Evolutionary conservation across 1,139 yeast species (phyloP), one percentile per base, ranked within the genome.

Genomic region (Kurtzmaniella quercitrusa): DNA sequence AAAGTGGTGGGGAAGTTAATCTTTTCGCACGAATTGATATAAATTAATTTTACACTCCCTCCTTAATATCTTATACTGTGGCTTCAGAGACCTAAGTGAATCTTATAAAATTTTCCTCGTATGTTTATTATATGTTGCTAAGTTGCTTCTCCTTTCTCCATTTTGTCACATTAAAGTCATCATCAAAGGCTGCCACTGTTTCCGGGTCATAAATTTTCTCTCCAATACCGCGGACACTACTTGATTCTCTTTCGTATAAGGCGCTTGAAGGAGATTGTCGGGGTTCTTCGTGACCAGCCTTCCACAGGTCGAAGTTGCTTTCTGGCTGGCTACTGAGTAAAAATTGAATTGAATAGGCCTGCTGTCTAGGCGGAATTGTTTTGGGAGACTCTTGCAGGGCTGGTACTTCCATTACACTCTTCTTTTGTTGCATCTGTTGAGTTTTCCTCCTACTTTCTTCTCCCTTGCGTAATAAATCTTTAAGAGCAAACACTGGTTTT

Each of bases 91-190:
- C 23, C n/a, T n/a, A n/a, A n/a, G n/a, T n/a, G n/a, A n/a, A n/a
- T n/a, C n/a, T n/a, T n/a, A n/a, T n/a, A n/a, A n/a, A n/a, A n/a
- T n/a, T n/a, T n/a, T n/a, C n/a, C n/a, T n/a, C n/a, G 9, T 7
- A 21, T 21, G 9, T 9, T 7, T 21, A 21, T 26, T 26, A 26
- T 5, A 11, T 6, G n/a, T 26, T 26, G 30, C 30, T 9, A 26
- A 12, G 17, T 23, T 22, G 32, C 15, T 30, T 33, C n/a, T 35
- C 33, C 23, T 21, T 39, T 22, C 41, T 39, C 41, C 41, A 39
- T 26, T 39, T 21, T 7, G 32, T 14, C 3, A 39, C 33, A 5
- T 34, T 18, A 15, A 14, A 14, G 5, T 33, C 33, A 21, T 35
- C n/a, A 7, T 12, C 19, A 18, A 38, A 38, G n/a, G 36, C 8